Evolutionary conservation across 2,329 filamentous ascomycete genomes (phyloP).

Genomic region (Aspergillus costaricaensis): DNA sequence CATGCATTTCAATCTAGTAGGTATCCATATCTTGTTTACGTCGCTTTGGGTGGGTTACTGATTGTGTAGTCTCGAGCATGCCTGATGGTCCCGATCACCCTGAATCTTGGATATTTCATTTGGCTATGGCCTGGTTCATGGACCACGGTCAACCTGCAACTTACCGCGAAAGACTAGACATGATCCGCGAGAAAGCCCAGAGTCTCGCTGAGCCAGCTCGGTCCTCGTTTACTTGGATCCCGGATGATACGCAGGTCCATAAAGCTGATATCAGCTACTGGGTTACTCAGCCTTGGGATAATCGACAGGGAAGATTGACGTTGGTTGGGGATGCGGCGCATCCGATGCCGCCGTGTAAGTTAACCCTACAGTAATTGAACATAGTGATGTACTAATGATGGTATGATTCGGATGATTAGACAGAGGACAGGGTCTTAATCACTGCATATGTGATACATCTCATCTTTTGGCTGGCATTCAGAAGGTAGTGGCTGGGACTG

Average conservation of each 20-base stretch:
- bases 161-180: conserved; percentile 2
- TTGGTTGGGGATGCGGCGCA: conserved; percentile 12
- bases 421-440: conserved; percentile 11
- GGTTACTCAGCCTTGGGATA: conserved; percentile 13
- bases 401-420: not conserved
- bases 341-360: conserved; percentile 14
- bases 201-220: conserved; percentile 8
- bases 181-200: conserved; percentile 9
- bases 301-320: conserved; percentile 7
- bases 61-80: conserved; percentile 5
- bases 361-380: not conserved
- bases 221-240: conserved; percentile 10
- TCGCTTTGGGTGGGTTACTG: not conserved
- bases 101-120: conserved; percentile 12
- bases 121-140: conserved; percentile 13
- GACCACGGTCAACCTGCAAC: not conserved
- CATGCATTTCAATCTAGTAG: conserved; percentile 14
- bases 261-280: conserved; percentile 15
- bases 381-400: not conserved
- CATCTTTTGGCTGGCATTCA: not conserved
- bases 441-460: conserved; percentile 12
- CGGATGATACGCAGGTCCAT: conserved; percentile 9
- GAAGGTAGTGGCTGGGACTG: not conserved
- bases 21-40: not conserved
- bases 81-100: conserved; percentile 12